These are phyloP conservation scores for Solanum hybrid DNA, from an alignment of 305 asterid genomes.

Conservation along the genomic window DNA sequence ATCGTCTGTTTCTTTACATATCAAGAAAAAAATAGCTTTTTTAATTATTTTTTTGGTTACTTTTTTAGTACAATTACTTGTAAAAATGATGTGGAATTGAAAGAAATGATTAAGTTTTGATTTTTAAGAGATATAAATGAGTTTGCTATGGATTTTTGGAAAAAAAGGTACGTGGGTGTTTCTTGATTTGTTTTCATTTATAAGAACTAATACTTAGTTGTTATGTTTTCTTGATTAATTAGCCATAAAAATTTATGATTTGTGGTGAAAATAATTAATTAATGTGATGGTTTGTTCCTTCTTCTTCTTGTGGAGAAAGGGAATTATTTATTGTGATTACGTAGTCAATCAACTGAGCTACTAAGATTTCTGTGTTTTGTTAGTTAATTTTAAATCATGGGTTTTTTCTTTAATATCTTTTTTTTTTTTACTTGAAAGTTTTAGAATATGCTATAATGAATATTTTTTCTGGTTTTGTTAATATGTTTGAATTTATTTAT, in stretches of 20 bases:
- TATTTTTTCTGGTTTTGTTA: neutral
- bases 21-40: neutral
- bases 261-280: neutral
- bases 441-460: neutral
- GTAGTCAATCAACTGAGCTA: neutral
- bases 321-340: neutral
- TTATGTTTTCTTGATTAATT: slow-evolving; percentile 2
- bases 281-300: neutral
- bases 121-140: neutral
- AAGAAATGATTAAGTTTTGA: neutral
- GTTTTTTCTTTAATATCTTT: neutral
- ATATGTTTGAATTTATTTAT: neutral
- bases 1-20: neutral
- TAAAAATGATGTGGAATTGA: neutral
- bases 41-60: neutral
- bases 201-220: neutral
- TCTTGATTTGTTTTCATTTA: slow-evolving; percentile 6
- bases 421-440: neutral
- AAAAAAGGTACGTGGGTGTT: slow-evolving; percentile 23
- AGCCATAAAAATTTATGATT: neutral
- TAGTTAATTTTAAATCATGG: neutral
- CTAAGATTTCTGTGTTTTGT: neutral
- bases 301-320: neutral
- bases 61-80: neutral
- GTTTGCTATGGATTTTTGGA: slow-evolving; percentile 13